phyloP scores from a whole-genome alignment of 2,329 filamentous ascomycete genomes.

The Thermomyces lanuginosus region DNA sequence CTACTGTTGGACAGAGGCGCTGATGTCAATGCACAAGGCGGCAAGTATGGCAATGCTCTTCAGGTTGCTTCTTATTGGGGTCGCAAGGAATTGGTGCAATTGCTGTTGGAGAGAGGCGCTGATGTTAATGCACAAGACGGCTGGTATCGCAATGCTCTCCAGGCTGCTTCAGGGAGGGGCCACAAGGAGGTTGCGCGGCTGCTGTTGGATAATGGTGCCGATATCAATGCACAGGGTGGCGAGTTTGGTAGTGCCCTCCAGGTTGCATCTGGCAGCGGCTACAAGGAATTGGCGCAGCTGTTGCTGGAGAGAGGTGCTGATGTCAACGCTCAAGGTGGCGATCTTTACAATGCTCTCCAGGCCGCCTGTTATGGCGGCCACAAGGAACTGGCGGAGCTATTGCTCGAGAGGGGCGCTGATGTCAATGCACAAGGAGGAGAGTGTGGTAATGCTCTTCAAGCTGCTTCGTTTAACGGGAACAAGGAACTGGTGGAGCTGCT shows the following conservation, averaged over 20 bases:
- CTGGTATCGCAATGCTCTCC: slow-evolving; percentile 4
- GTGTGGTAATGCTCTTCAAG: slow-evolving; percentile 1
- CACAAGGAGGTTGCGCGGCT: slow-evolving; percentile 6
- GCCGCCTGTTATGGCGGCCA: slow-evolving; percentile 2
- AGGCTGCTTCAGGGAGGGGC: slow-evolving; percentile 3
- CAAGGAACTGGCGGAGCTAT: slow-evolving; percentile 3
- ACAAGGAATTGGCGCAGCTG: slow-evolving; percentile 1
- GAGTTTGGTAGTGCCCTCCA: neutral
- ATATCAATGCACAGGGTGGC: slow-evolving; percentile 1
- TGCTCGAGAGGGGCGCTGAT: slow-evolving; percentile 2
- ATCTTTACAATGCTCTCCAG: slow-evolving; percentile 6
- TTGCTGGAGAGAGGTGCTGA: neutral
- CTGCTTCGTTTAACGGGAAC: slow-evolving; percentile 1
- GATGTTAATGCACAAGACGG: slow-evolving; percentile 2
- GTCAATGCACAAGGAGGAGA: neutral
- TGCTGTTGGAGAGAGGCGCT: slow-evolving; percentile 1
- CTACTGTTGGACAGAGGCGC: neutral
- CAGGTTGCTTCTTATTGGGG: slow-evolving; percentile 3
- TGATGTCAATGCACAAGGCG: neutral
- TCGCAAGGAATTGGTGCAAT: slow-evolving; percentile 1
- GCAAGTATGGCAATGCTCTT: slow-evolving; percentile 3
- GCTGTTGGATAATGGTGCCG: slow-evolving; percentile 8
- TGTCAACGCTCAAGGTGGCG: slow-evolving; percentile 1
- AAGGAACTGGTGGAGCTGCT: slow-evolving; percentile 9
- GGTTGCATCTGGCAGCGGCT: slow-evolving; percentile 1